These are phyloP conservation scores for Coniferiporia weirii DNA, from an alignment of 1,284 basidiomycete genomes.

Conservation along the genomic window DNA sequence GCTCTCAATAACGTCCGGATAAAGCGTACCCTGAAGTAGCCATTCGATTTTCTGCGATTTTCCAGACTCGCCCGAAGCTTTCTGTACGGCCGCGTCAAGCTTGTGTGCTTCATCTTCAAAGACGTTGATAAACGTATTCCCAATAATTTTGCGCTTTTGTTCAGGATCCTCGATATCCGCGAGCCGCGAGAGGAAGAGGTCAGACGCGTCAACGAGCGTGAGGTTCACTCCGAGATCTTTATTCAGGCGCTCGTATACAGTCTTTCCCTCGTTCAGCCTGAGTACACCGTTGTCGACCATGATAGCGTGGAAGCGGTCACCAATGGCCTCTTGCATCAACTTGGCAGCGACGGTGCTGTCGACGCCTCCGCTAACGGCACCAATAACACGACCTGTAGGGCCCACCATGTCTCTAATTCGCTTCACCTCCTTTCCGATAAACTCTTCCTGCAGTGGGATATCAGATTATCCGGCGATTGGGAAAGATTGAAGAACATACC, in stretches of 20 bases:
- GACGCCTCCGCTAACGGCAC: constrained; percentile 96
- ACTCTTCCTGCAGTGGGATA: constrained; percentile 67
- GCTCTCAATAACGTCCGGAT: constrained; percentile 98
- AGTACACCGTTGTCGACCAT: constrained; percentile 99
- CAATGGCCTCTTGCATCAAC: constrained; percentile 99
- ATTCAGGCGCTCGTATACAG: constrained; percentile 95
- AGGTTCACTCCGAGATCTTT: constrained; percentile 94
- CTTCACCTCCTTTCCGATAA: constrained; percentile 95
- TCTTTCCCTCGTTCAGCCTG: constrained; percentile 84
- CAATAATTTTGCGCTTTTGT: constrained; percentile 96
- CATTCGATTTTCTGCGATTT: constrained; percentile 93
- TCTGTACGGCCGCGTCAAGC: constrained; percentile 75
- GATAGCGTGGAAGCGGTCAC: constrained; percentile 97
- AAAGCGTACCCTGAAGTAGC: constrained; percentile 97
- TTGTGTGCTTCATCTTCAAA: constrained; percentile 93
- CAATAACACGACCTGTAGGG: constrained; percentile 92
- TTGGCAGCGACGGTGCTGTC: constrained; percentile 98
- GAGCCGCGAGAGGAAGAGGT: constrained; percentile 87
- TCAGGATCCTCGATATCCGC: constrained; percentile 95
- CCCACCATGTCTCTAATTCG: constrained; percentile 96
- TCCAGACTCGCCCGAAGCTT: constrained; percentile 48
- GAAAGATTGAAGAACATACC: constrained; percentile 42
- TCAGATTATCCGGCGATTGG: background rate
- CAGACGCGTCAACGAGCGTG: constrained; percentile 93
- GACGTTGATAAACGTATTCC: constrained; percentile 98